A percentile compares a stretch with the other conserved stretches of the same genome.
Evolutionary conservation across 306 rosid genomes (phyloP).

Genomic region (Prunus fruticosa): DNA sequence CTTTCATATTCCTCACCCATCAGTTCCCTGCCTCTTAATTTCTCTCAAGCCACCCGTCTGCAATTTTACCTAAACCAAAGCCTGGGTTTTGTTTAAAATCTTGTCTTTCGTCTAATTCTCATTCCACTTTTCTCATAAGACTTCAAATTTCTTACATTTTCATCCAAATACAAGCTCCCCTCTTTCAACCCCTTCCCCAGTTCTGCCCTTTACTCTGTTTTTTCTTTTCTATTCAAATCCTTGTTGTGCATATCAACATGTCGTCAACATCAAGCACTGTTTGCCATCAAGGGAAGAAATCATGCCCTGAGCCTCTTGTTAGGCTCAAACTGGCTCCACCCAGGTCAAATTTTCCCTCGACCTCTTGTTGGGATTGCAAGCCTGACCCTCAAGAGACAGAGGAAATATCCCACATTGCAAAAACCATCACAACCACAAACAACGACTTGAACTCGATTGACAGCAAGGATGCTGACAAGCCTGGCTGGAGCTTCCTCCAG

Average conservation of each 20-base stretch:
- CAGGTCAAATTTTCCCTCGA: background rate
- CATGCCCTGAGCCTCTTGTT: slow-evolving; percentile 48
- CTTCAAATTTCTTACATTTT: background rate
- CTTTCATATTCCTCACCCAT: slow-evolving; percentile 32
- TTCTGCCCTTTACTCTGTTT: slow-evolving; percentile 16
- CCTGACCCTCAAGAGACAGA: background rate
- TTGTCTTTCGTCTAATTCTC: slow-evolving; percentile 13
- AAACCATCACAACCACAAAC: background rate
- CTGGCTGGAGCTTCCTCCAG: slow-evolving; percentile 48
- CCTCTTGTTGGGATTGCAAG: background rate
- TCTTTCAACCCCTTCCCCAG: slow-evolving; percentile 21
- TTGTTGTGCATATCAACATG: slow-evolving; percentile 8
- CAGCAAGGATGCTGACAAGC: background rate
- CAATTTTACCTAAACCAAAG: slow-evolving; percentile 21
- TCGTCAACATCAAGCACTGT: slow-evolving; percentile 45
- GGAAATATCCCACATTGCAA: background rate
- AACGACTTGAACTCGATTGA: background rate
- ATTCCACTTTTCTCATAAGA: background rate
- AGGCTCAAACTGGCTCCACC: slow-evolving; percentile 52
- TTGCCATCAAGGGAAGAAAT: slow-evolving; percentile 45
- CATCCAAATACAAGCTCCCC: slow-evolving; percentile 12
- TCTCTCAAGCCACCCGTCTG: slow-evolving; percentile 8
- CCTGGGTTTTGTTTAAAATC: slow-evolving; percentile 9
- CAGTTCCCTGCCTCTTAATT: background rate
- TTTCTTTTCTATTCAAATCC: background rate